Percentiles rank a stretch among this genome's conserved stretches.
phyloP scores from a whole-genome alignment of 2,329 filamentous ascomycete species.

The Fusarium piperis region DNA sequence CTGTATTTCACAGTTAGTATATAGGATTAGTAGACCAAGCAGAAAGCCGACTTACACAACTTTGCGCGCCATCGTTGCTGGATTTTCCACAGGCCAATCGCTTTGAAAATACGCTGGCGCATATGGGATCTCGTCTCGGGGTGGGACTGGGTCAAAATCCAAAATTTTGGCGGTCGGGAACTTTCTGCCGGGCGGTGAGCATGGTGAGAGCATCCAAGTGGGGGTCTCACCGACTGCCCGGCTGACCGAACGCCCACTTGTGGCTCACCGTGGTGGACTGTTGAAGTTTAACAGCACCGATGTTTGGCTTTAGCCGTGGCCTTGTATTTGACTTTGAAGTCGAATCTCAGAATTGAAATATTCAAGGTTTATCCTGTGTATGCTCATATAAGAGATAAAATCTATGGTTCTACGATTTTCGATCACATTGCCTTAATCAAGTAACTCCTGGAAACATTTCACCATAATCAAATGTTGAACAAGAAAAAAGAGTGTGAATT shows the following conservation, averaged over 20 bases:
- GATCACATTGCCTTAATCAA: not conserved
- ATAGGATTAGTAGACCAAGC: accelerated
- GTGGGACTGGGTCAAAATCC: conserved; percentile 45
- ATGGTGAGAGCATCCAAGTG: conserved; percentile 18
- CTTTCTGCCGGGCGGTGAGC: conserved; percentile 54
- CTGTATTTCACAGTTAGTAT: conserved; percentile 53
- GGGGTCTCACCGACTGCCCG: conserved; percentile 5
- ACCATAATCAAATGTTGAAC: not conserved
- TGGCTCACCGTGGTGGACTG: conserved; percentile 1
- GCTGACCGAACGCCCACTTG: not conserved
- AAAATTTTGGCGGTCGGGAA: conserved; percentile 51
- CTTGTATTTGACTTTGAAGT: not conserved
- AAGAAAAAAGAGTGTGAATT: conserved; percentile 25
- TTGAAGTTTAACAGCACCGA: not conserved
- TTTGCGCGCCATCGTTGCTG: conserved; percentile 67
- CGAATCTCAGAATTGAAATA: not conserved
- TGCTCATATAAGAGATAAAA: not conserved
- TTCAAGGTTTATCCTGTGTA: too few species aligned
- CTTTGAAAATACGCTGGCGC: conserved; percentile 43
- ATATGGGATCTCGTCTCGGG: conserved; percentile 40
- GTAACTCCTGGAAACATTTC: not conserved
- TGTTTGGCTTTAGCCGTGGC: not conserved
- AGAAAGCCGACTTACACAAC: conserved; percentile 54
- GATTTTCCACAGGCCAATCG: conserved; percentile 40
- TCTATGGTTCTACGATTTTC: not conserved